Percentiles rank a stretch among this genome's conserved stretches.
phyloP scores from a whole-genome alignment of 192 early-diverging fungal species.

The Glomus cerebriforme region DNA sequence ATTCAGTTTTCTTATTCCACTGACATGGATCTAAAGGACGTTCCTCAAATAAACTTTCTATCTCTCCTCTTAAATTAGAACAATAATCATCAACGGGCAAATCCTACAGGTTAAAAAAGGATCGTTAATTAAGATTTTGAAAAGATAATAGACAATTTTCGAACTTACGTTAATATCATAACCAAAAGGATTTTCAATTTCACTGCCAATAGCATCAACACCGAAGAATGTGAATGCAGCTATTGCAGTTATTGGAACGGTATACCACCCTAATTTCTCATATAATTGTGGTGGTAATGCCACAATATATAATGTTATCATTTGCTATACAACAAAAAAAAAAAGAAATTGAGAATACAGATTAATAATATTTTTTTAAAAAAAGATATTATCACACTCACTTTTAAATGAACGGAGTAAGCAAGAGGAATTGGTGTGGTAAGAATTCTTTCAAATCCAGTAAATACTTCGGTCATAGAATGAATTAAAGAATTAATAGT shows the following conservation, averaged over 20 bases:
- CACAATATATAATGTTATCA: constrained; percentile 44
- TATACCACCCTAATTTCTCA: constrained; percentile 36
- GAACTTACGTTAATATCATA: constrained; percentile 47
- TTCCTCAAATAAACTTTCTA: constrained; percentile 30
- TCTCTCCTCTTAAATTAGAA: constrained; percentile 44
- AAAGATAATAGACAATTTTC: no score
- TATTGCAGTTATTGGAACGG: constrained; percentile 44
- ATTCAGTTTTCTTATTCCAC: constrained; percentile 8
- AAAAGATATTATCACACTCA: constrained; percentile 49
- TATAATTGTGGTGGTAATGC: constrained; percentile 45
- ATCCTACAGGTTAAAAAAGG: constrained; percentile 10
- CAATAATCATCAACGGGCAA: constrained; percentile 51
- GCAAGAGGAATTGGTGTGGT: constrained; percentile 71
- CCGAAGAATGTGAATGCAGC: constrained; percentile 54
- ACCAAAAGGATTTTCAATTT: constrained; percentile 58
- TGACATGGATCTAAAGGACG: background rate
- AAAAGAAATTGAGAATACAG: background rate
- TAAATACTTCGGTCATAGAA: constrained; percentile 45
- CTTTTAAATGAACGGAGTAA: constrained; percentile 70
- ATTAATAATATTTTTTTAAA: no score
- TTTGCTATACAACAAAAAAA: constrained; percentile 34
- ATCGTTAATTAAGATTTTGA: background rate
- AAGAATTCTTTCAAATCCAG: constrained; percentile 66
- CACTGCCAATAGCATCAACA: constrained; percentile 52
- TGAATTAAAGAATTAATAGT: constrained; percentile 35